These are phyloP conservation scores for Penicillium canescens DNA, from an alignment of 495 filamentous ascomycete species.

Conservation along the genomic window DNA sequence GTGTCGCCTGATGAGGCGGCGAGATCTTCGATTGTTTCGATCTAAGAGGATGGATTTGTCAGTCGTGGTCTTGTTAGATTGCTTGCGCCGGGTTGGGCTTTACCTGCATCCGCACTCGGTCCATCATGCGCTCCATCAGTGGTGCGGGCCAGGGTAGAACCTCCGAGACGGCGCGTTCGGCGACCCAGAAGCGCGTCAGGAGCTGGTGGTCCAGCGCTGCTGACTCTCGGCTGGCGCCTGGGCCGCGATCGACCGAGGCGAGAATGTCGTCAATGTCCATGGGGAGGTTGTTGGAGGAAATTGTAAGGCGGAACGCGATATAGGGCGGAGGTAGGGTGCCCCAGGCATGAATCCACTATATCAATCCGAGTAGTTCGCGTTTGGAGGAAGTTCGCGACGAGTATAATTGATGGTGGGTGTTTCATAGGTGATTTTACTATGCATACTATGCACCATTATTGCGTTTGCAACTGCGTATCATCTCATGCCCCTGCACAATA, in stretches of 20 bases:
- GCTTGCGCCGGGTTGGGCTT: not conserved
- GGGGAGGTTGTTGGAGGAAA: conserved; percentile 1
- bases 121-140: conserved; percentile 76
- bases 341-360: conserved; percentile 3
- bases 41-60: conserved; percentile 43
- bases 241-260: conserved; percentile 68
- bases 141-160: conserved; percentile 66
- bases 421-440: no score
- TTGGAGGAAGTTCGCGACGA: not conserved
- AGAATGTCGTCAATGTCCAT: conserved; percentile 95
- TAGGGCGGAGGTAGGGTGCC: conserved; percentile 9
- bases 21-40: conserved; percentile 72
- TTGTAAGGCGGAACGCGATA: conserved; percentile 17
- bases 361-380: not conserved
- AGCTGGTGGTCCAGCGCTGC: conserved; percentile 77
- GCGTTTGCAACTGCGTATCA: no score
- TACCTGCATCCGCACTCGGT: conserved; percentile 69
- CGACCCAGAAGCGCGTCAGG: conserved; percentile 88
- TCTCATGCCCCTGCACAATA: not conserved
- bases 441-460: no score
- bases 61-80: not conserved
- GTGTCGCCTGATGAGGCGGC: conserved; percentile 51
- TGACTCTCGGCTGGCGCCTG: conserved; percentile 54
- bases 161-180: conserved; percentile 86
- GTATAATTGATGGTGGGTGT: no score